A percentile compares a stretch with the other conserved stretches of the same genome.
Evolutionary conservation across 768 basidiomycete genomes (phyloP).

Genomic region (Russula olivacea): DNA sequence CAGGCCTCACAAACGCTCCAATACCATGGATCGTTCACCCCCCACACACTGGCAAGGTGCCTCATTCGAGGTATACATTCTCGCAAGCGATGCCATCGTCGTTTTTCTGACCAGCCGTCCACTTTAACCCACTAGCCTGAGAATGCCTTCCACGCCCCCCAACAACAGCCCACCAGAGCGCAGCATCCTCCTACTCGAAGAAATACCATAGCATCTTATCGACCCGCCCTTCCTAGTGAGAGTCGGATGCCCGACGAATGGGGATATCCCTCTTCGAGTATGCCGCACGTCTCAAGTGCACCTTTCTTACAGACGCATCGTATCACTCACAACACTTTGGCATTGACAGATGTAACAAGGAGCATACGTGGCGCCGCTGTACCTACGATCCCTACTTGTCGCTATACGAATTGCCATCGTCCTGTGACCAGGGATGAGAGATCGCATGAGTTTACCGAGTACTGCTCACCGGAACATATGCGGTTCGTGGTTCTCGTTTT

Average conservation of each 20-base stretch:
- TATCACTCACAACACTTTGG: neutral
- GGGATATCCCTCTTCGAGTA: neutral
- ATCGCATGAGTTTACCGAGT: slow-evolving; percentile 1
- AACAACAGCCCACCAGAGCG: neutral
- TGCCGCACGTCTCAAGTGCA: neutral
- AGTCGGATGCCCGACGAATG: neutral
- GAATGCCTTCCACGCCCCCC: neutral
- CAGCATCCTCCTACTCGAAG: neutral
- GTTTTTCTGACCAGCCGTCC: neutral
- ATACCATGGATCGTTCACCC: neutral
- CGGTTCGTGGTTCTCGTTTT: slow-evolving; percentile 6
- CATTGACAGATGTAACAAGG: neutral
- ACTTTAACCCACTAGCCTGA: too few species aligned
- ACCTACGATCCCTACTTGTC: neutral
- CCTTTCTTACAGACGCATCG: neutral
- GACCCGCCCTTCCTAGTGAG: neutral
- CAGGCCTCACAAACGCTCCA: too few species aligned
- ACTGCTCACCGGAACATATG: slow-evolving; percentile 9
- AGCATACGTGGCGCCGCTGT: neutral
- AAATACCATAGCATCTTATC: neutral
- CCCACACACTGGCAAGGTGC: too few species aligned
- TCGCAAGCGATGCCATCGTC: neutral
- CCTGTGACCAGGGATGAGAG: neutral
- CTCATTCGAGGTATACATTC: neutral
- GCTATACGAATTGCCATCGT: neutral